A percentile compares a stretch with the other conserved stretches of the same genome.
These are phyloP conservation scores for Paralagenidium karlingii DNA, from an alignment of 352 stramenopile genomes.

Conservation along the genomic window DNA sequence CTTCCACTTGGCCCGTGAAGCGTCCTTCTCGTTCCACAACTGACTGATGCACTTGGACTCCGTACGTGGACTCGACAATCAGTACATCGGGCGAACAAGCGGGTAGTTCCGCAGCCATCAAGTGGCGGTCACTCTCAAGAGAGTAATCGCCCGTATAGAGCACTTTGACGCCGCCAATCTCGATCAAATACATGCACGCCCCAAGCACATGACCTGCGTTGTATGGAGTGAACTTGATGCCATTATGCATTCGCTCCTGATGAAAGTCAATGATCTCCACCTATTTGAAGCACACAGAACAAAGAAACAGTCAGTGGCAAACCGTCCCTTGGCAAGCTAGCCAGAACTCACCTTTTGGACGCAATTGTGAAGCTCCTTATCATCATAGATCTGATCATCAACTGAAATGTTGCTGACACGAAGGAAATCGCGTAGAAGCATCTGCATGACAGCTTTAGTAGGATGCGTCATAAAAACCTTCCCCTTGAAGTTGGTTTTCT, in stretches of 20 bases:
- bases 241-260: constrained; percentile 93
- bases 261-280: constrained; percentile 99
- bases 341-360: constrained; percentile 85
- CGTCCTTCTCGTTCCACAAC: constrained; percentile 92
- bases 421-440: constrained; percentile 96
- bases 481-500: constrained; percentile 97
- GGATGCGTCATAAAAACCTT: constrained; percentile 99
- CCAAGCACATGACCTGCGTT: constrained; percentile 99
- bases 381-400: constrained; percentile 88
- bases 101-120: constrained; percentile 87
- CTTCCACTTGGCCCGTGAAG: constrained; percentile 95
- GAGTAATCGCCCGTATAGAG: constrained; percentile 99
- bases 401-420: constrained; percentile 90
- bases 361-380: constrained; percentile 94
- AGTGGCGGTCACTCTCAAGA: constrained; percentile 96
- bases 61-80: constrained; percentile 99
- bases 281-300: background rate
- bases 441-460: constrained; percentile 97
- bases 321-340: too few species aligned
- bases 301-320: background rate
- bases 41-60: constrained; percentile 94
- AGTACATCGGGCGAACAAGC: constrained; percentile 92
- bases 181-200: constrained; percentile 98
- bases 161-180: constrained; percentile 95
- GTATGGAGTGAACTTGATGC: constrained; percentile 98